Conservation (phyloP, 805 yeast genomes). For the Myxozyma monticola region DNA sequence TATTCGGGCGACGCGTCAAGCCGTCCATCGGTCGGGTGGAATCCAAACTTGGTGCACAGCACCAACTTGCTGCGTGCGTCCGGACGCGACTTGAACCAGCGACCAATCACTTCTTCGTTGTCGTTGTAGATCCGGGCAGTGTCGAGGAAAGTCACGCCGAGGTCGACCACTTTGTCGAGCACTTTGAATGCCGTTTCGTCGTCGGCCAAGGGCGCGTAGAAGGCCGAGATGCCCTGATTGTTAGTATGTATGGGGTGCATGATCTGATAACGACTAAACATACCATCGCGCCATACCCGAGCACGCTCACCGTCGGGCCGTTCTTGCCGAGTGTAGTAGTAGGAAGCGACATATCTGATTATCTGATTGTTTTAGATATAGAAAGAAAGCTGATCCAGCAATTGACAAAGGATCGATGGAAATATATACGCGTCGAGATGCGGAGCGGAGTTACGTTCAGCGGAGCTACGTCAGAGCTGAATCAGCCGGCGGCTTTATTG, state of each 20-base stretch:
- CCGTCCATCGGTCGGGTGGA: conserved; percentile 38
- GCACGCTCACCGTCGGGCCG: conserved; percentile 21
- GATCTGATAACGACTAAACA: too few relatives aligned
- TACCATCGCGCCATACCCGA: conserved; percentile 27
- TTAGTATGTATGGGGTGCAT: not conserved
- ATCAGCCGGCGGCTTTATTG: too few relatives aligned
- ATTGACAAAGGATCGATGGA: too few relatives aligned
- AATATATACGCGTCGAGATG: too few relatives aligned
- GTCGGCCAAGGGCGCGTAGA: conserved; percentile 32
- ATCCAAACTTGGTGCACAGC: conserved; percentile 64
- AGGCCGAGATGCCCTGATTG: conserved; percentile 26
- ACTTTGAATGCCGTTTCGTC: conserved; percentile 52
- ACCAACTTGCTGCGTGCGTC: conserved; percentile 43
- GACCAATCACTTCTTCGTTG: conserved; percentile 56
- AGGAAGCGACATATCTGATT: conserved; percentile 12
- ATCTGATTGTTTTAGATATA: too few relatives aligned
- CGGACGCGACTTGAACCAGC: conserved; percentile 44
- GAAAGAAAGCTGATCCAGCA: too few relatives aligned
- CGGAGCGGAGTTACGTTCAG: too few relatives aligned
- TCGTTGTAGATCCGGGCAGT: too few relatives aligned
- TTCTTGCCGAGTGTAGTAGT: conserved; percentile 16
- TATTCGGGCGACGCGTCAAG: conserved; percentile 25
- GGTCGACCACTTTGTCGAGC: conserved; percentile 51
- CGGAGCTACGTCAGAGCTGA: too few relatives aligned
- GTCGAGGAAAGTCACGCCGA: conserved; percentile 53